A percentile compares a stretch with the other conserved stretches of the same genome.
Conservation (phyloP, 805 yeast genomes). For the Jamesozyma jinghongensis region DNA sequence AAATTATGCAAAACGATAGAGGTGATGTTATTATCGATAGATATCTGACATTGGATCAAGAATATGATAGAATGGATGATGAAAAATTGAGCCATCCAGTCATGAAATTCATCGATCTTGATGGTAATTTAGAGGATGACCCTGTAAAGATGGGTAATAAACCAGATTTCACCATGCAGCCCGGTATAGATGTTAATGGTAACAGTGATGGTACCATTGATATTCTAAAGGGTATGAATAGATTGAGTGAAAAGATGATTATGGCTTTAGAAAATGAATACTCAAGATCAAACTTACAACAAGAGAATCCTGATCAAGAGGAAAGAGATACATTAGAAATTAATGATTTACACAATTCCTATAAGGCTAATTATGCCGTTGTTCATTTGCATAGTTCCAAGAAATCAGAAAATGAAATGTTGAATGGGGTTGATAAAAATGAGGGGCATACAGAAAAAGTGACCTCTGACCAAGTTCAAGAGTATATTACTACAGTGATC, state of each 20-base stretch:
- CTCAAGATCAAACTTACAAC: conserved; percentile 29
- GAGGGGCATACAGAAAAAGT: conserved; percentile 4
- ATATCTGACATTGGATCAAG: conserved; percentile 65
- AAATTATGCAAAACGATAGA: conserved; percentile 60
- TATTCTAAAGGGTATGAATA: conserved; percentile 80
- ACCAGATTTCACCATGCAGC: conserved; percentile 85
- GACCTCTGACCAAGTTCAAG: conserved; percentile 4
- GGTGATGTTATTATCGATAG: conserved; percentile 81
- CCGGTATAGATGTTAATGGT: conserved; percentile 40
- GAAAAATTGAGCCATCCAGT: conserved; percentile 39
- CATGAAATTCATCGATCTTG: conserved; percentile 65
- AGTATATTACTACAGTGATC: conserved; percentile 12
- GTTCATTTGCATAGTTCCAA: conserved; percentile 28
- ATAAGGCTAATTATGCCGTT: conserved; percentile 44
- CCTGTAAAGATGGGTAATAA: conserved; percentile 65
- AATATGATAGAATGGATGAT: conserved; percentile 39
- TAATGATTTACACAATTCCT: conserved; percentile 42
- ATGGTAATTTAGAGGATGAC: conserved; percentile 75
- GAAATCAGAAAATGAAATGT: not conserved
- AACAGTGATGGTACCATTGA: conserved; percentile 57
- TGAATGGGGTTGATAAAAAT: not conserved
- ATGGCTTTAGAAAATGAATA: conserved; percentile 40
- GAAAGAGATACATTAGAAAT: conserved; percentile 40
- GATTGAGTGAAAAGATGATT: conserved; percentile 75
- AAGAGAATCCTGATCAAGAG: conserved; percentile 31